Evolutionary conservation across 2,329 filamentous ascomycete genomes (phyloP).

Genomic region (Aspergillus sp.): DNA sequence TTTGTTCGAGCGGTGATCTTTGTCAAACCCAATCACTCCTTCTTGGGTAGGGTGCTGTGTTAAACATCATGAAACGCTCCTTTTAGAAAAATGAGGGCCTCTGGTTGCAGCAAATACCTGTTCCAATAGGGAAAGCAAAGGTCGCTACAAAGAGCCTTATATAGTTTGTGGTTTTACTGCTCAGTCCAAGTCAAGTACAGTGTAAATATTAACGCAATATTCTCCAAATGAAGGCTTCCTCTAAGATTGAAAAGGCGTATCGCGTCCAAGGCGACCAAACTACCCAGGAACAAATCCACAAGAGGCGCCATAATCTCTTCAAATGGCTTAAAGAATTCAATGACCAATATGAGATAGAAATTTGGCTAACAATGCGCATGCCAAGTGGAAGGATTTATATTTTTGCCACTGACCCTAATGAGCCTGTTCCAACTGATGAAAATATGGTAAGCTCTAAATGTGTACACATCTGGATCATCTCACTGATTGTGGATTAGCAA

Average conservation of each 20-base stretch:
- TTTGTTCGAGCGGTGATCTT: too few relatives aligned
- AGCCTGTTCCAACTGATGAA: conserved; percentile 1
- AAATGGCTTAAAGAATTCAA: conserved; percentile 2
- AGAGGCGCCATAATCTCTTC: conserved; percentile 2
- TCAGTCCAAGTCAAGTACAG: too few relatives aligned
- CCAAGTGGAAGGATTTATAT: conserved; percentile 2
- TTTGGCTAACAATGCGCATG: conserved; percentile 2
- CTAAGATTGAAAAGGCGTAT: not conserved
- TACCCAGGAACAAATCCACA: conserved; percentile 1
- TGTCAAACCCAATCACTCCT: too few relatives aligned
- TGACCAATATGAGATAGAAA: conserved; percentile 1
- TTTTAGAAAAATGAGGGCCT: too few relatives aligned
- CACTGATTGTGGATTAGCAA: conserved; percentile 1
- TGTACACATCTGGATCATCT: not conserved
- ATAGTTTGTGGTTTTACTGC: too few relatives aligned
- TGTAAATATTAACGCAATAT: not conserved
- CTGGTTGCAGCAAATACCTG: too few relatives aligned
- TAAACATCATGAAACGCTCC: too few relatives aligned
- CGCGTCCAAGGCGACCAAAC: conserved; percentile 1
- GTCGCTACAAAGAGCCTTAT: too few relatives aligned
- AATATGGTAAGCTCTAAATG: conserved; percentile 1
- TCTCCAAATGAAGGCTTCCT: conserved; percentile 1
- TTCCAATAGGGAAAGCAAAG: too few relatives aligned
- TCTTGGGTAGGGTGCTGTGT: too few relatives aligned
- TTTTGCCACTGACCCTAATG: conserved; percentile 1